These are phyloP conservation scores for Spinacia oleracea DNA, from an alignment of 179 eudicot species.

Conservation along the genomic window DNA sequence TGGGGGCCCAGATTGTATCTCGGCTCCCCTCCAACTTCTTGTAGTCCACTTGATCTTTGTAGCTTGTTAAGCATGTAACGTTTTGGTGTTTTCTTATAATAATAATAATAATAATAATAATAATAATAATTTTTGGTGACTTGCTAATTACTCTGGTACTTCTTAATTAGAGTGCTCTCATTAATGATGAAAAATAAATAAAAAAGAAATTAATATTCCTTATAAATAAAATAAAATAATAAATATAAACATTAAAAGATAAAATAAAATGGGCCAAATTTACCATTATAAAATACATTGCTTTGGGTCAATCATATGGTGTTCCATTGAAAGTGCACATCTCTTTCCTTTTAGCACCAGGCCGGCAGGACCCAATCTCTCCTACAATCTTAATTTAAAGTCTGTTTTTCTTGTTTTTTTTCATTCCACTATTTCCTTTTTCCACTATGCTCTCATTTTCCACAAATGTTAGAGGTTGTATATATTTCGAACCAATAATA, in stretches of 20 bases:
- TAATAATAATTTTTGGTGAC: too few relatives aligned
- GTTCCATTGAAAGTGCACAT: slow-evolving; percentile 22
- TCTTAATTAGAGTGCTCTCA: too few relatives aligned
- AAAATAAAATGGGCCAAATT: not conserved
- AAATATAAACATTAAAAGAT: too few relatives aligned
- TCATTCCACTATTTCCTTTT: not conserved
- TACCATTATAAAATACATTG: not conserved
- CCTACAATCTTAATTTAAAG: slow-evolving; percentile 1
- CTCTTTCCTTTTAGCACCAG: slow-evolving; percentile 16
- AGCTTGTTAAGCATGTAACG: too few relatives aligned
- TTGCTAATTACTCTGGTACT: too few relatives aligned
- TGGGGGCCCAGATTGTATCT: too few relatives aligned
- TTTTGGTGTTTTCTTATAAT: too few relatives aligned
- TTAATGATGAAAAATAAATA: too few relatives aligned
- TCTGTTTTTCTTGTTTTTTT: not conserved
- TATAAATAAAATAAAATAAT: not conserved
- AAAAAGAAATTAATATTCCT: too few relatives aligned
- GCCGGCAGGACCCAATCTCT: slow-evolving; percentile 17
- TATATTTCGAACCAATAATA: not conserved
- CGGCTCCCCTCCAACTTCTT: too few relatives aligned
- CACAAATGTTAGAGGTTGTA: not conserved
- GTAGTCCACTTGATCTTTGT: too few relatives aligned
- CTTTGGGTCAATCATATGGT: slow-evolving; percentile 8
- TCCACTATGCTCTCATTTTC: not conserved
- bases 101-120: too few relatives aligned